These are phyloP conservation scores for Arthrinium puccinioides DNA, from an alignment of 2,329 filamentous ascomycete genomes.

Conservation along the genomic window DNA sequence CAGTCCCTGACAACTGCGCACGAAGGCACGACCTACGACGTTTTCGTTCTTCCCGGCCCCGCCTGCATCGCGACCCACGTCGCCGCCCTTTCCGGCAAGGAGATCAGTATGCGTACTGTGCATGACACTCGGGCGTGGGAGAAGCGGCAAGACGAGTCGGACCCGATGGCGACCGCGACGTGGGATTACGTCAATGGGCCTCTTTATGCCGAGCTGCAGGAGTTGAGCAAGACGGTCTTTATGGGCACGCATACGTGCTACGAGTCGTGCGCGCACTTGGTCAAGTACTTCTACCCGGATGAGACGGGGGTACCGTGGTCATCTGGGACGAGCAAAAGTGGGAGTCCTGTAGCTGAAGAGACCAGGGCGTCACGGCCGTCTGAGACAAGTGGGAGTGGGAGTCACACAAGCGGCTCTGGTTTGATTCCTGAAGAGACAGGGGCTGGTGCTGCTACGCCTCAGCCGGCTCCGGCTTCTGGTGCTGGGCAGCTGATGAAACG, in stretches of 20 bases:
- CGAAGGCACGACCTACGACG: constrained; percentile 4
- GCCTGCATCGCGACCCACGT: constrained; percentile 9
- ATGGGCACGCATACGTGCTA: constrained; percentile 13
- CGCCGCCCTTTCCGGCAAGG: constrained; percentile 9
- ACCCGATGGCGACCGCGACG: neutral
- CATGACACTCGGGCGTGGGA: constrained; percentile 9
- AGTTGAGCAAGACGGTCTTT: constrained; percentile 8
- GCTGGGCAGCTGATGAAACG: no score
- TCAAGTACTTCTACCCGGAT: constrained; percentile 11
- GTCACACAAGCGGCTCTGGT: no score
- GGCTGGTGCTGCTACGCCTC: no score
- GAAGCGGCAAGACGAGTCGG: constrained; percentile 7
- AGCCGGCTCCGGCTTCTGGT: no score
- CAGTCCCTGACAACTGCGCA: constrained; percentile 7
- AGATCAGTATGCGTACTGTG: constrained; percentile 8
- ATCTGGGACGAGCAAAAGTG: no score
- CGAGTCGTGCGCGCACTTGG: constrained; percentile 9
- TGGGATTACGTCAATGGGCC: constrained; percentile 12
- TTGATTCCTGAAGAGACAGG: no score
- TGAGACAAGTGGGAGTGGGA: no score
- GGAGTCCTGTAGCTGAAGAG: no score
- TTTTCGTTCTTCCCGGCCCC: constrained; percentile 8
- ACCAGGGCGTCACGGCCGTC: no score
- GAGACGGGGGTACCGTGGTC: constrained; percentile 2
- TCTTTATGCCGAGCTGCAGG: constrained; percentile 5